Base-by-base conservation (phyloP, 2,329 filamentous ascomycete genomes). In the Ambrosiella cleistominuta region DNA sequence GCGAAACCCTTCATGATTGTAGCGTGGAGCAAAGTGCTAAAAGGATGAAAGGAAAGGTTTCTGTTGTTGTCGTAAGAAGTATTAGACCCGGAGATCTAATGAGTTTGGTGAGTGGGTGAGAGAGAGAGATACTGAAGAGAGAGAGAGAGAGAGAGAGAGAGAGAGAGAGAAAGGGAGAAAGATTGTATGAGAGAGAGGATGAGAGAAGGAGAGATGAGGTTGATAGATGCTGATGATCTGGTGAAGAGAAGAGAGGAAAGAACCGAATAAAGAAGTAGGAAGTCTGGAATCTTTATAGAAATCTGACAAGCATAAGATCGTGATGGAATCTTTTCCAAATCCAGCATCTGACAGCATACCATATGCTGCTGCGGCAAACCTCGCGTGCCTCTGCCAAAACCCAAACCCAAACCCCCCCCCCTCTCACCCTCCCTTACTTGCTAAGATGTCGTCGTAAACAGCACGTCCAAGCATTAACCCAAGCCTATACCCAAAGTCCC, bases 1-100 rank as follows among this genome's bases (percentile, higher is more conserved):
- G 49, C 37, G 37, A 56, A 57, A 36, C 47, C 39, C 60, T 61
- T 61, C 60, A 61, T 61, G 45, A 36, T 61, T 51, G 27, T 39
- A 40, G 53, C n/a, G 36, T n/a, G 17, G 49, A 58, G 45, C 42
- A 60, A 55, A 54, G n/a, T 40, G 45, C 15, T 47, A 19, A 39
- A 47, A 49, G 36, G 36, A 52, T 19, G 17, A 19, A 52, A 12
- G 45, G n/a, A 35, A 15, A 37, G 35, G 7, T 17, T 12, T 19
- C 7, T n/a, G 8, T 36, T 7, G 9, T 7, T 27, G 27, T 27
- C 27, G 27, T 27, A 3, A 27, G 27, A 27, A 27, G 27, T 27
- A 27, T 27, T 27, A 27, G 27, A 27, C 27, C 27, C 4, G 27
- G 27, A 27, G 27, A 5, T 27, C 27, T 27, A 27, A 27, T 27